These are phyloP conservation scores for Saccharum hybrid DNA, from an alignment of 202 grass and related monocot species.

Conservation along the genomic window DNA sequence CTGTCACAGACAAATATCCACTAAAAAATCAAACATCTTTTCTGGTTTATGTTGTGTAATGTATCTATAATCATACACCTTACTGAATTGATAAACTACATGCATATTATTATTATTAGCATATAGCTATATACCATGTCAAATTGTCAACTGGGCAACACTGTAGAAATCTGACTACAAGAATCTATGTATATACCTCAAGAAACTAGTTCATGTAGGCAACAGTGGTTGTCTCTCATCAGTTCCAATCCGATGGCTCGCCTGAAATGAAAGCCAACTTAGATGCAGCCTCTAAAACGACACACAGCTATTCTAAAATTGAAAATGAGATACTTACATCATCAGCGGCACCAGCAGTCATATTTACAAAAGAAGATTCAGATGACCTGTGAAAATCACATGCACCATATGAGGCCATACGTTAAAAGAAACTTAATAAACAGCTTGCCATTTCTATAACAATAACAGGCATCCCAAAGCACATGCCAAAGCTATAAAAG, in stretches of 20 bases:
- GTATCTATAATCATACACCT: conserved; percentile 3
- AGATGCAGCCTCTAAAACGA: conserved; percentile 25
- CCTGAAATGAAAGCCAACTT: conserved; percentile 52
- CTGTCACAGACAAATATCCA: neutral
- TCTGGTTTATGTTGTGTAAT: conserved; percentile 17
- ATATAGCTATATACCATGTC: conserved; percentile 4
- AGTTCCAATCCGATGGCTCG: conserved; percentile 59
- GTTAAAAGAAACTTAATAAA: conserved; percentile 22
- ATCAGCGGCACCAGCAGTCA: conserved; percentile 93
- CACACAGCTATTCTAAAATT: neutral
- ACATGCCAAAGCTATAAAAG: conserved; percentile 9
- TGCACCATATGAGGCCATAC: neutral
- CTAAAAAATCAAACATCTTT: neutral
- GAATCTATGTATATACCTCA: conserved; percentile 46
- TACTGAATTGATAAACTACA: neutral
- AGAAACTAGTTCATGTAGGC: conserved; percentile 65
- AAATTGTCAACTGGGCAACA: conserved; percentile 20
- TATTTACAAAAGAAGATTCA: conserved; percentile 96
- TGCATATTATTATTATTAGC: neutral
- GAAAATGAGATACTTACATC: conserved; percentile 60
- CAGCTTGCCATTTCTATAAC: neutral
- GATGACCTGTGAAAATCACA: conserved; percentile 61
- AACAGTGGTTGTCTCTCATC: conserved; percentile 84
- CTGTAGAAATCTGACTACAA: neutral
- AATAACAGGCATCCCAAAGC: neutral